Percentiles rank a stretch among this genome's conserved stretches.
phyloP scores from a whole-genome alignment of 2,329 filamentous ascomycete genomes.

The Incumbomyces delicatus region DNA sequence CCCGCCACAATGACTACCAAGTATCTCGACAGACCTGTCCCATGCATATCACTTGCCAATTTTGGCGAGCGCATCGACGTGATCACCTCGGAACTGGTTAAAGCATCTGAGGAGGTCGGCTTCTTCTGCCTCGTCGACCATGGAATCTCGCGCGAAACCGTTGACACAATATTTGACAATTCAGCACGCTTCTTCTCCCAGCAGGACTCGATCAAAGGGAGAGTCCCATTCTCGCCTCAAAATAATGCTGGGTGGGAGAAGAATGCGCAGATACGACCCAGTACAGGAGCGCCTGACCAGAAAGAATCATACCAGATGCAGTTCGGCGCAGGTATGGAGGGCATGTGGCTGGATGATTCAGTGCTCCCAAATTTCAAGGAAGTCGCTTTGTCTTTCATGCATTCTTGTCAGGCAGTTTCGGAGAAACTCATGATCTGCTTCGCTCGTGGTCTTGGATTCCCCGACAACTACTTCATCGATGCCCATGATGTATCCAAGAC shows the following conservation, averaged over 20 bases:
- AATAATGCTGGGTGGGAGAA: slow-evolving; percentile 55
- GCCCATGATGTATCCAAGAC: slow-evolving; percentile 42
- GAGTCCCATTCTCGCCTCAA: slow-evolving; percentile 43
- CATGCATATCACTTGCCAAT: slow-evolving; percentile 45
- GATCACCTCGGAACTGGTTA: slow-evolving; percentile 43
- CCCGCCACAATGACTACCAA: slow-evolving; percentile 25
- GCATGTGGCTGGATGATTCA: slow-evolving; percentile 42
- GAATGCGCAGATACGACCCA: slow-evolving; percentile 48
- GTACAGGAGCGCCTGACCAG: slow-evolving; percentile 48
- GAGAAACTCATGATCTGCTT: slow-evolving; percentile 51
- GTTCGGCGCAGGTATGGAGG: slow-evolving; percentile 46
- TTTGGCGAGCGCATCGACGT: slow-evolving; percentile 44
- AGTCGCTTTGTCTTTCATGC: slow-evolving; percentile 44
- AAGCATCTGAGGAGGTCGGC: slow-evolving; percentile 49
- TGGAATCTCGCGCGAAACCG: slow-evolving; percentile 39
- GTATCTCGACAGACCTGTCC: slow-evolving; percentile 37
- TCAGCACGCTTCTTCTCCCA: slow-evolving; percentile 47
- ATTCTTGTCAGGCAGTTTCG: slow-evolving; percentile 41
- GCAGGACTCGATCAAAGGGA: slow-evolving; percentile 42
- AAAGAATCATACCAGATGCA: slow-evolving; percentile 57
- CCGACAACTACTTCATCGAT: slow-evolving; percentile 47
- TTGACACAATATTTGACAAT: slow-evolving; percentile 43
- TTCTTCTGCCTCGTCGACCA: slow-evolving; percentile 52
- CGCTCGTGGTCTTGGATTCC: slow-evolving; percentile 47
- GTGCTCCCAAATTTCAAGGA: slow-evolving; percentile 41